Evolutionary conservation across 306 rosid species (phyloP).

Genomic region (Herpetospermum pedunculosum): DNA sequence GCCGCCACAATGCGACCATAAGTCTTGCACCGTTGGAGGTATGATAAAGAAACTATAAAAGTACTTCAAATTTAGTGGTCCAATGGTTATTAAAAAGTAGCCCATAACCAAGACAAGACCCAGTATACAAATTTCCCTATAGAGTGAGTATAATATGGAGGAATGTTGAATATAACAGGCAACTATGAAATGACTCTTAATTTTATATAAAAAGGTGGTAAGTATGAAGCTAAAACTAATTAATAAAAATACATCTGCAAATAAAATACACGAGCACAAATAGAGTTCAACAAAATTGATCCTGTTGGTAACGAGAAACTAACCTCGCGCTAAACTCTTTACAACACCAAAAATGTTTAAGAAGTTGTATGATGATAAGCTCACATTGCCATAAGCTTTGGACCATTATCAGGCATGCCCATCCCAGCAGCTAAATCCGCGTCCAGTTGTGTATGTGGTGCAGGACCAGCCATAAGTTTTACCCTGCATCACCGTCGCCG

Average conservation of each 20-base stretch:
- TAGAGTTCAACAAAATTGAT: not conserved
- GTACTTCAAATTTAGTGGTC: too few species aligned
- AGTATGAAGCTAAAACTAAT: not conserved
- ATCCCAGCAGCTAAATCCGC: constrained; percentile 90
- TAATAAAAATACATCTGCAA: not conserved
- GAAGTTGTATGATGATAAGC: not conserved
- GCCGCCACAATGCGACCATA: too few species aligned
- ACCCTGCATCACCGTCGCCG: constrained; percentile 23
- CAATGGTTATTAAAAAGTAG: too few species aligned
- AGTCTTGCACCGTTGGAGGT: too few species aligned
- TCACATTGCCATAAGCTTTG: constrained; percentile 73
- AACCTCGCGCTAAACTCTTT: not conserved
- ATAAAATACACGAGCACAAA: not conserved
- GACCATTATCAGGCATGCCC: constrained; percentile 98
- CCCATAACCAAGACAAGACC: too few species aligned
- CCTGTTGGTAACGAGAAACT: not conserved
- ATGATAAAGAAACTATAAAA: too few species aligned
- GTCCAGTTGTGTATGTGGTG: constrained; percentile 88
- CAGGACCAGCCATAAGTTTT: constrained; percentile 67
- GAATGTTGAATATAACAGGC: too few species aligned
- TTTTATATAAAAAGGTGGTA: not conserved
- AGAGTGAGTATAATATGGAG: too few species aligned
- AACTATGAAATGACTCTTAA: too few species aligned
- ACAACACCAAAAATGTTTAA: not conserved
- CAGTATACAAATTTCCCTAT: too few species aligned